Conservation (phyloP, 164 flowering plant species). For the Platanus orientalis region DNA sequence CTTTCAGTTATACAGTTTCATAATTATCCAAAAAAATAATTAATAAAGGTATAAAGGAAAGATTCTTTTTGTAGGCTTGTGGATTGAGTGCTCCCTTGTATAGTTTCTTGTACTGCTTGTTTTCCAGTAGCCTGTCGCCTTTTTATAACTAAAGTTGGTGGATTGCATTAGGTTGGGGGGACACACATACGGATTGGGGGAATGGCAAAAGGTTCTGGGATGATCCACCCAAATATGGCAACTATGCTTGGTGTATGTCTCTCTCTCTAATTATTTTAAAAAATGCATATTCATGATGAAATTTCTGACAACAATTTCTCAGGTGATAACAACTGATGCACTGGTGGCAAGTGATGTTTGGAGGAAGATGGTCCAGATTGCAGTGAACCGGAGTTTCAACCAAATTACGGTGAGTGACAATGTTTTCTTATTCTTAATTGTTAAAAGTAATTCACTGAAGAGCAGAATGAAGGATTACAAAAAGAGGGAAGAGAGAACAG, state of each 20-base stretch:
- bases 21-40: no score
- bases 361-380: slow-evolving; percentile 80
- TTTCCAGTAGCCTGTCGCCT: no score
- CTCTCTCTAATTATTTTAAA: slow-evolving; percentile 1
- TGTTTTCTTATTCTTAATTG: not conserved
- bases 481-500: no score
- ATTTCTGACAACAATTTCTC: slow-evolving; percentile 5
- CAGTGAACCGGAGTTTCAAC: slow-evolving; percentile 95
- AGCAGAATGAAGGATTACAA: no score
- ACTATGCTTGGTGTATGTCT: slow-evolving; percentile 94
- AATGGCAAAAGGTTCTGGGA: slow-evolving; percentile 99
- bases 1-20: no score
- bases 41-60: no score
- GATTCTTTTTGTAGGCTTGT: no score
- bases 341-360: slow-evolving; percentile 70
- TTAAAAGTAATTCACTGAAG: no score
- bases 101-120: no score
- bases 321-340: slow-evolving; percentile 97
- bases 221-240: slow-evolving; percentile 99
- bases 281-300: not conserved
- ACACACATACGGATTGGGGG: slow-evolving; percentile 77
- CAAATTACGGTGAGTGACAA: slow-evolving; percentile 75
- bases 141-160: not conserved
- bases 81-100: no score
- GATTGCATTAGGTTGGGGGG: slow-evolving; percentile 66